Evolutionary conservation across 345 rosid species (phyloP), one percentile per base, ranked within the genome.

Genomic region (Crucihimalaya himalaica): DNA sequence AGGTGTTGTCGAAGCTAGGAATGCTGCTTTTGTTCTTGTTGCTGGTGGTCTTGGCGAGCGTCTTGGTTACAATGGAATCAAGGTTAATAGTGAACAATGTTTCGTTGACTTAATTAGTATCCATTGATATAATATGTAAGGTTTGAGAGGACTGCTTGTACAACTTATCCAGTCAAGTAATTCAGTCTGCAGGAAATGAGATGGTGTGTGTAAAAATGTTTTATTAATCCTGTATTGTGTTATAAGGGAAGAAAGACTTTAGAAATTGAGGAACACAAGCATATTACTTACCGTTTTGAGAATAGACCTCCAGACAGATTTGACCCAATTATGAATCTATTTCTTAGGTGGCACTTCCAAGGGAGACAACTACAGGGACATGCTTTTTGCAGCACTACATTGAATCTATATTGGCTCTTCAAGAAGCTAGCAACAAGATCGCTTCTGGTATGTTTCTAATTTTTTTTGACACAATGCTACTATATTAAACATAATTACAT

Each of bases 21-120:
- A 86, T 65, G 88, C 96, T 72, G 95, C 90, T 46, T 94, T 94
- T 78, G 97, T 94, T 77, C 96, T 94, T 77, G 98, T 92, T 81
- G 97, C 97, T 4, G 97, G 99, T 61, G 99, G 99, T 8, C 97
- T 95, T 68, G 99, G 99, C 13, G 99, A 92, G 70, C 97, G 97
- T 53, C 96, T 95, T 72, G 99, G 99, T 70, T 95, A 88, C 78
- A 92, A 89, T 79, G 99, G 99, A 74, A 95, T 95, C 77, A 95
- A 94, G 97, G 97, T 94, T 72, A 57, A 15, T 43, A 19, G 14
- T 31, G 25, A 73, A 23, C 21, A 12, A 11, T 2, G 66, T 19
- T 28, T 54, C 64, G 43, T 31, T 54, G 15, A 53, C 15, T 37
- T 53, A 18, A 50, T 61, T 21, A 50, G 15, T 47, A 1, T 39